Evolutionary conservation across 1,284 basidiomycete genomes (phyloP), one percentile per base, ranked within the genome.

Genomic region (Tremellales sp.): DNA sequence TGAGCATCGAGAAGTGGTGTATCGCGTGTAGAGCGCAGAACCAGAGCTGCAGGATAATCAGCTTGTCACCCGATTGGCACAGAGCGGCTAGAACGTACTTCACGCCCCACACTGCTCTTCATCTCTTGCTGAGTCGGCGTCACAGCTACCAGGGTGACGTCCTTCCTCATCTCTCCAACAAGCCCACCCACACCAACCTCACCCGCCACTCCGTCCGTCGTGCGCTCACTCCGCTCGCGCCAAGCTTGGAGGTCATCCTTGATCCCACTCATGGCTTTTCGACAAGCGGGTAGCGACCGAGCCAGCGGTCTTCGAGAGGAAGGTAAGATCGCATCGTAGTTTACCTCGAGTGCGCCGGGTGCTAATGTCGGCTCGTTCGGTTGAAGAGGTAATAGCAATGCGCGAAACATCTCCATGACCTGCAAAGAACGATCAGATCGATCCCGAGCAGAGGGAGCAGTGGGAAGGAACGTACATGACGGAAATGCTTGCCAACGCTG

Each of bases 1-100:
- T 54, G 12, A 72, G 44, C 70, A 73, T 72, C 7, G 68, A 68
- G 51, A 66, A 70, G 43, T 73, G 71, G 41, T 72, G 68, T 15
- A 73, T 72, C 3, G 68, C 61, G 45, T 72, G 68, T 13, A 70
- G 50, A 13, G 70, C 62, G 49, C 64, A 66, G 51, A 70, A 73
- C 69, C 69, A 72, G 4, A 73, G 54, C 70, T 73, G 41, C 7
- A 19, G 15, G n/a, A n/a, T n/a, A 23, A 23, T 55, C 39, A 58
- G 56, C 46, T 26, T 15, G 11, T 33, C 22, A 13, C 22, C 39
- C 12, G n/a, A n/a, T 43, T 5, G 40, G 29, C 10, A 37, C 17
- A 40, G 10, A 17, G 41, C 35, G n/a, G 17, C 22, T 15, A n/a
- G 21, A n/a, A 56, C 70, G 54, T 44, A 70, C 68, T 56, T 71